Percentiles rank a stretch among this genome's conserved stretches.
Evolutionary conservation across 352 stramenopile species (phyloP).

Genomic region (Nothophytophthora sp.): DNA sequence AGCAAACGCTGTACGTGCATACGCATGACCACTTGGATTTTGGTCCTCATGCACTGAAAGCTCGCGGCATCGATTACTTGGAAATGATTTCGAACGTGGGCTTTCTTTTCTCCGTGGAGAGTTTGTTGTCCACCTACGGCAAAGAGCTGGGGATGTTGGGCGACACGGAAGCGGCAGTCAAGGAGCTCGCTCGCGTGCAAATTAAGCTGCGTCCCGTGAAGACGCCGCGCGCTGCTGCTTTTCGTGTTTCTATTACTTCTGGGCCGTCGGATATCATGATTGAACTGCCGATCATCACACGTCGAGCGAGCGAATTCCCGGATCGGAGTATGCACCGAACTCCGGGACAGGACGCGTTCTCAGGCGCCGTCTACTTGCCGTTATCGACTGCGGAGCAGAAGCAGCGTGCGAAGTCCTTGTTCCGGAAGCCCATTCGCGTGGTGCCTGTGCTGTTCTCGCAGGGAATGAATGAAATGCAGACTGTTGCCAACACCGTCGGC

Average conservation of each 20-base stretch:
- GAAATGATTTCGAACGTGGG: constrained; percentile 69
- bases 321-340: constrained; percentile 74
- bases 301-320: constrained; percentile 32
- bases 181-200: constrained; percentile 63
- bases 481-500: constrained; percentile 88
- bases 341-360: constrained; percentile 72
- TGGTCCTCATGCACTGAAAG: constrained; percentile 32
- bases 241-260: constrained; percentile 73
- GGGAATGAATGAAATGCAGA: constrained; percentile 95
- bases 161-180: constrained; percentile 81
- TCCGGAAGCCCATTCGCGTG: constrained; percentile 59
- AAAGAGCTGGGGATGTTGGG: constrained; percentile 86
- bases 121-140: constrained; percentile 82
- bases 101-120: constrained; percentile 86
- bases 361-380: constrained; percentile 67
- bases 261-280: constrained; percentile 61
- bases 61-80: constrained; percentile 59
- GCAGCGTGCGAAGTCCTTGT: constrained; percentile 56
- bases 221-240: constrained; percentile 58
- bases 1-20: constrained; percentile 84
- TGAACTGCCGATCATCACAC: constrained; percentile 75
- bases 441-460: constrained; percentile 86
- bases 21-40: constrained; percentile 51
- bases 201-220: constrained; percentile 77
- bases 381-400: constrained; percentile 49